Conservation (phyloP, 192 early-diverging fungal genomes). For the Rhizoclosmatium sp. region DNA sequence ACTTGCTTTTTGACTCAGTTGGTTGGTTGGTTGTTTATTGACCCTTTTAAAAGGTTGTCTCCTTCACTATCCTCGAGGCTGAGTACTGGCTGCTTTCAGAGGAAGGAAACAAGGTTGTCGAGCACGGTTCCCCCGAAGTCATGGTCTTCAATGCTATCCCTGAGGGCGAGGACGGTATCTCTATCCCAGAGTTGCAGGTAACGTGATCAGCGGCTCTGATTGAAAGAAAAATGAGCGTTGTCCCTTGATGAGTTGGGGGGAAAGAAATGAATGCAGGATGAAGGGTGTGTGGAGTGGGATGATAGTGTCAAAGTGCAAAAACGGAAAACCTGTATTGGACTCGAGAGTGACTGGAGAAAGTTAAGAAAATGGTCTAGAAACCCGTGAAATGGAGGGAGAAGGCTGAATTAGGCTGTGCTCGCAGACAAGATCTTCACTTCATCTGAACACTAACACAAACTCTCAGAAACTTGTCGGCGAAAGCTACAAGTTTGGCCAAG, state of each 20-base stretch:
- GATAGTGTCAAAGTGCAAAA: not conserved
- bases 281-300: not conserved
- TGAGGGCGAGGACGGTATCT: conserved; percentile 77
- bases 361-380: no score
- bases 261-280: no score
- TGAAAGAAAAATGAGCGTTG: no score
- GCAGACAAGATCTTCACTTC: not conserved
- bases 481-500: conserved; percentile 89
- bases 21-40: not conserved
- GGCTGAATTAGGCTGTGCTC: conserved; percentile 6
- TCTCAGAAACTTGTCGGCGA: conserved; percentile 65
- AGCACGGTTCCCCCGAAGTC: conserved; percentile 91
- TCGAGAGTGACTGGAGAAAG: no score
- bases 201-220: not conserved
- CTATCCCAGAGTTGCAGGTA: conserved; percentile 86
- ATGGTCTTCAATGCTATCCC: conserved; percentile 91
- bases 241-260: no score
- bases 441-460: not conserved
- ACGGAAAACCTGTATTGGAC: not conserved
- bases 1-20: conserved; percentile 5
- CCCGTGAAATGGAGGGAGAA: no score
- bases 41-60: conserved; percentile 71
- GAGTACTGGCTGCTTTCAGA: conserved; percentile 85
- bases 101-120: conserved; percentile 88
- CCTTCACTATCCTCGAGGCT: conserved; percentile 76